Conservation (phyloP, 768 basidiomycete species). For the Agaricus subrufescens region DNA sequence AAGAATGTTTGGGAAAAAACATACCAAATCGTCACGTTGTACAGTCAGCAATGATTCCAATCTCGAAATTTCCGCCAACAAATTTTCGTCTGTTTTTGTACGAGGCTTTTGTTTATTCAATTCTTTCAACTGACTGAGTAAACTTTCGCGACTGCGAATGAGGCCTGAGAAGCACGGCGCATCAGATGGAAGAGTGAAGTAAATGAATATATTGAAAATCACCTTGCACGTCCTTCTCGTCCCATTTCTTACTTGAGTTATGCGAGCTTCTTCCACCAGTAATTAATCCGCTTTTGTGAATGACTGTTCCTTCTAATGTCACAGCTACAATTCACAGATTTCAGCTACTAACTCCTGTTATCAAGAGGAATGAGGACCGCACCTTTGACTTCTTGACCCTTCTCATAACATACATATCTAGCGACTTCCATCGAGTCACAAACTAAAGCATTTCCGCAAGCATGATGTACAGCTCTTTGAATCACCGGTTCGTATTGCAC, state of each 20-base stretch:
- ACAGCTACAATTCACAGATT: constrained; percentile 56
- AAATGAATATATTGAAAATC: background rate
- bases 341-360: background rate
- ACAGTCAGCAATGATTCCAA: constrained; percentile 75
- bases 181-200: background rate
- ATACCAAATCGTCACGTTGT: constrained; percentile 78
- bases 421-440: constrained; percentile 97
- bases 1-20: constrained; percentile 16
- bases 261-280: constrained; percentile 89
- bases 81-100: constrained; percentile 76
- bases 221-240: constrained; percentile 93
- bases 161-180: constrained; percentile 24
- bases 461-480: constrained; percentile 94
- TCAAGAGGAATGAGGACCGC: constrained; percentile 15
- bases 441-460: constrained; percentile 91
- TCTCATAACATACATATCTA: constrained; percentile 86
- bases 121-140: constrained; percentile 74
- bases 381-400: constrained; percentile 97
- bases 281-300: constrained; percentile 96
- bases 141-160: constrained; percentile 59
- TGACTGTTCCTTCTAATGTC: constrained; percentile 93
- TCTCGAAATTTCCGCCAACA: constrained; percentile 71
- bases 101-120: constrained; percentile 80
- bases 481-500: constrained; percentile 79
- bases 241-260: constrained; percentile 81